phyloP scores from a whole-genome alignment of 768 basidiomycete species.

The Kockovaella imperatae region DNA sequence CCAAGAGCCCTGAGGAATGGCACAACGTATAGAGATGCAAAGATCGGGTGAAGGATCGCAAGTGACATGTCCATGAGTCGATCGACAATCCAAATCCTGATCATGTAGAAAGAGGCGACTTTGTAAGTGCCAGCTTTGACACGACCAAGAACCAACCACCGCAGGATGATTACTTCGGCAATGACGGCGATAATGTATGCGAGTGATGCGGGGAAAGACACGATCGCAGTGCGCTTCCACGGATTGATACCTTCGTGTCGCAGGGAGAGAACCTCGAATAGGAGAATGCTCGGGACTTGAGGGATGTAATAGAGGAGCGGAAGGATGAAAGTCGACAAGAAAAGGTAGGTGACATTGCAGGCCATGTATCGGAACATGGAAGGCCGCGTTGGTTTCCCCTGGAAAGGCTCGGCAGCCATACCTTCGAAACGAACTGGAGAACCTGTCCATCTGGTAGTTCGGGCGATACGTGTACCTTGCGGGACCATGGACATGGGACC shows the following conservation, averaged over 20 bases:
- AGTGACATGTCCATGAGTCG: conserved; percentile 2
- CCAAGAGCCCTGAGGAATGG: neutral
- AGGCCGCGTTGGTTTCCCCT: conserved; percentile 1
- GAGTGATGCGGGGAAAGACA: neutral
- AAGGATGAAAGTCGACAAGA: neutral
- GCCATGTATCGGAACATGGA: neutral
- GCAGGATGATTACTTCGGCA: neutral
- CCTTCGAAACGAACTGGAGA: neutral
- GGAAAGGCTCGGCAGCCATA: neutral
- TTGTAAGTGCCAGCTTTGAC: conserved; percentile 1
- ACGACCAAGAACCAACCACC: neutral
- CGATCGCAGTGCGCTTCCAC: neutral
- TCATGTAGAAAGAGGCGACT: neutral
- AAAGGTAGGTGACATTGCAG: neutral
- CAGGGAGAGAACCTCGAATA: neutral
- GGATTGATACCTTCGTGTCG: neutral
- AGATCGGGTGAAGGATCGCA: neutral
- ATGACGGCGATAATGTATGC: neutral
- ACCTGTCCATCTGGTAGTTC: neutral
- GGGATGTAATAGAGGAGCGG: neutral
- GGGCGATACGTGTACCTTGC: neutral
- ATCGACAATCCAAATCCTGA: conserved; percentile 1
- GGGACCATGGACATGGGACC: neutral
- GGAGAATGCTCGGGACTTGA: neutral
- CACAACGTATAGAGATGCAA: neutral